phyloP scores from a whole-genome alignment of 768 basidiomycete genomes.

The Hypholoma fasciculare region DNA sequence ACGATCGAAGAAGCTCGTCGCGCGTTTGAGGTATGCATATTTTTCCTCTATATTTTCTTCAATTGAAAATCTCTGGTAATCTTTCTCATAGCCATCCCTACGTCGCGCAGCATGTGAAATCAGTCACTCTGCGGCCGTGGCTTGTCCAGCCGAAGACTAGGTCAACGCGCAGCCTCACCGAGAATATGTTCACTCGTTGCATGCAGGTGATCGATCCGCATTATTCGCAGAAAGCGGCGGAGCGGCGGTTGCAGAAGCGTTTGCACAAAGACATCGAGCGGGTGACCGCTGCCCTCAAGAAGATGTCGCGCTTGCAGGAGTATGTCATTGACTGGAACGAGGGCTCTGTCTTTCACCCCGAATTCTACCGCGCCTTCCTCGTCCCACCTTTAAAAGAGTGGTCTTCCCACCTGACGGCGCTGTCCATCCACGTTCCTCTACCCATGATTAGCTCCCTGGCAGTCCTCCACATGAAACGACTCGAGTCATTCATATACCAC shows the following conservation, averaged over 20 bases:
- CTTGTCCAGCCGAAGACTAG: slow-evolving; percentile 33
- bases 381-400: slow-evolving; percentile 33
- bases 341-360: slow-evolving; percentile 29
- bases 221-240: slow-evolving; percentile 27
- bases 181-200: slow-evolving; percentile 27
- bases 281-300: slow-evolving; percentile 31
- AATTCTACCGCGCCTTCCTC: slow-evolving; percentile 38
- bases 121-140: slow-evolving; percentile 41
- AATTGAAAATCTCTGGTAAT: neutral
- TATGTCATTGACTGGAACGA: slow-evolving; percentile 44
- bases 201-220: slow-evolving; percentile 29
- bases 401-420: slow-evolving; percentile 28
- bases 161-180: slow-evolving; percentile 27
- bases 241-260: slow-evolving; percentile 34
- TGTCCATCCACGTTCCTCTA: slow-evolving; percentile 40
- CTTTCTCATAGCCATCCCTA: slow-evolving; percentile 21
- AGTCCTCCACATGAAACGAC: slow-evolving; percentile 29
- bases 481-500: slow-evolving; percentile 35
- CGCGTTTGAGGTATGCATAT: slow-evolving; percentile 27
- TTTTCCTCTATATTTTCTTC: neutral
- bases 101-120: slow-evolving; percentile 30
- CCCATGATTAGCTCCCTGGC: slow-evolving; percentile 34
- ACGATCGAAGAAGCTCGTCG: slow-evolving; percentile 28
- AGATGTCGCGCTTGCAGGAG: slow-evolving; percentile 32
- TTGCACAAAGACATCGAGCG: slow-evolving; percentile 35